Conservation (phyloP, 345 rosid genomes). For the Salix purpurea region DNA sequence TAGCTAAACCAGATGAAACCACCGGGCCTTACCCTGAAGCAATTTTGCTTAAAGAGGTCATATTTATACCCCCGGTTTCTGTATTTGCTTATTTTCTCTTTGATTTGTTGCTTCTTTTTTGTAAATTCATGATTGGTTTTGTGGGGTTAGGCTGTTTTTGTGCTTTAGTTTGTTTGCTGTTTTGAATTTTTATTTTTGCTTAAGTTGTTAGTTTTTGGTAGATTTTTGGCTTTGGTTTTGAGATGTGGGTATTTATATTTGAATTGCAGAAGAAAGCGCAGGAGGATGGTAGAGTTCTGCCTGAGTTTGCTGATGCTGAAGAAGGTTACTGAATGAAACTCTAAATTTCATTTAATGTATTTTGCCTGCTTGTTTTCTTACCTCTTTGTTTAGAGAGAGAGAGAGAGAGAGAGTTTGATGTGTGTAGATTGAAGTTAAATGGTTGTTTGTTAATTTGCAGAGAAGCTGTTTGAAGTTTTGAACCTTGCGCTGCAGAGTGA, state of each 20-base stretch:
- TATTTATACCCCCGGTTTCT: neutral
- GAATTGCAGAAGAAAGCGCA: constrained; percentile 68
- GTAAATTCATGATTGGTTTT: neutral
- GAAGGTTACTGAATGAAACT: constrained; percentile 46
- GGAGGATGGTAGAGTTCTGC: constrained; percentile 73
- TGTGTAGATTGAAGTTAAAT: neutral
- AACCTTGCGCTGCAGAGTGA: constrained; percentile 75
- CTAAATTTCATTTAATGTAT: neutral
- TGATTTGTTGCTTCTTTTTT: neutral
- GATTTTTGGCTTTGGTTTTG: constrained; percentile 15
- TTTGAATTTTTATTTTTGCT: neutral
- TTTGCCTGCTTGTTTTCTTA: neutral
- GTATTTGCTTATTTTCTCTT: neutral
- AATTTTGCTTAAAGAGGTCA: constrained; percentile 74
- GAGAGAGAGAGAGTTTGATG: neutral
- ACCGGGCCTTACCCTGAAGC: constrained; percentile 86
- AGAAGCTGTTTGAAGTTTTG: constrained; percentile 68
- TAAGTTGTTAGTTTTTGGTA: neutral
- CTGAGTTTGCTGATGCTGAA: constrained; percentile 84
- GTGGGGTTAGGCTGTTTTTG: neutral
- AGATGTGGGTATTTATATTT: constrained; percentile 7
- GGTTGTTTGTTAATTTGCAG: constrained; percentile 39
- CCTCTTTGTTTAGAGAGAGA: neutral
- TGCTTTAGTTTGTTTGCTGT: neutral
- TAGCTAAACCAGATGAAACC: constrained; percentile 53